Conservation (phyloP, 371 early-diverging fungal genomes). For the Lichtheimia corymbifera region DNA sequence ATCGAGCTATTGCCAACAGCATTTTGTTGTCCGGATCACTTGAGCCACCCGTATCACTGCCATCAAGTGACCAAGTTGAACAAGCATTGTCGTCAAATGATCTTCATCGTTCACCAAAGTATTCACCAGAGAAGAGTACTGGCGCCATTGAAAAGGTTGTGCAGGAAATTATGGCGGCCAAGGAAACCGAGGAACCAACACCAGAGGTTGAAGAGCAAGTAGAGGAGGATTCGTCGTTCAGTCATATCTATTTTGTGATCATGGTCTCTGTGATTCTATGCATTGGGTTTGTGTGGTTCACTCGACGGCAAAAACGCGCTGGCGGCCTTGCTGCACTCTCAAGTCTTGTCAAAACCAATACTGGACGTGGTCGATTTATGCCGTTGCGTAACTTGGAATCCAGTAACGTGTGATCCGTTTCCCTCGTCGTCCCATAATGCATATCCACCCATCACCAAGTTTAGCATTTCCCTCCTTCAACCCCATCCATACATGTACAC, state of each 20-base stretch:
- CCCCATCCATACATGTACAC: too few species aligned
- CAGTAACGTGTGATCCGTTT: not conserved
- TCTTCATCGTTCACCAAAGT: constrained; percentile 28
- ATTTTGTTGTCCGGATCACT: constrained; percentile 37
- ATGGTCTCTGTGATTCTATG: constrained; percentile 22
- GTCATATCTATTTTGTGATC: constrained; percentile 22
- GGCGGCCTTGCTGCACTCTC: constrained; percentile 32
- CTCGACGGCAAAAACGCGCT: constrained; percentile 18
- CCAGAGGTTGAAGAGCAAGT: constrained; percentile 5
- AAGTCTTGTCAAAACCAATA: constrained; percentile 18
- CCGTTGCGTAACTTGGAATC: constrained; percentile 36
- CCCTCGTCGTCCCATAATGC: too few species aligned
- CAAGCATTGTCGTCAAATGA: constrained; percentile 9
- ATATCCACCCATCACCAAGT: too few species aligned
- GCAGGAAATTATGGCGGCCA: constrained; percentile 21
- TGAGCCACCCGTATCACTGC: constrained; percentile 21
- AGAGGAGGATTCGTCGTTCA: not conserved
- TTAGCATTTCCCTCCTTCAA: too few species aligned
- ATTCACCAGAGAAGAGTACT: constrained; percentile 24
- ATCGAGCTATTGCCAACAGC: constrained; percentile 44
- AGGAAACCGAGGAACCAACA: constrained; percentile 12
- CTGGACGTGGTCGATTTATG: constrained; percentile 32
- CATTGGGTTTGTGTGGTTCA: constrained; percentile 28
- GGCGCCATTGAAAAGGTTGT: constrained; percentile 30
- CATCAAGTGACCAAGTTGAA: constrained; percentile 16